Percentiles rank a stretch among this genome's conserved stretches.
Evolutionary conservation across 23 red algal genomes (phyloP).

Genomic region (Gracilaria caudata): DNA sequence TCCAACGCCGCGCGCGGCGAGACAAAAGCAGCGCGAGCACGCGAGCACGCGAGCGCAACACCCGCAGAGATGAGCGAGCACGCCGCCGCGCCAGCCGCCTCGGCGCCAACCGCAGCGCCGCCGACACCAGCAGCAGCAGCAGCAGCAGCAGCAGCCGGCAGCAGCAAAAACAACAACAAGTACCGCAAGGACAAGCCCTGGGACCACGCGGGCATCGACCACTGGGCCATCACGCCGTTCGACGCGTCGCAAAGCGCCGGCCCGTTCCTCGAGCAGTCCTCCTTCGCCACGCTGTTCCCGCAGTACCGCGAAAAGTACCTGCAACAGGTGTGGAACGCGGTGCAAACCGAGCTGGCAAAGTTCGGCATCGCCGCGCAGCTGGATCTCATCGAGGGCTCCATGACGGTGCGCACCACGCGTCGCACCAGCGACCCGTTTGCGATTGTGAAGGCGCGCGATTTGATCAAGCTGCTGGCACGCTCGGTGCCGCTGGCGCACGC

Average conservation of each 20-base stretch:
- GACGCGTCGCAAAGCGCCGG: constrained; percentile 66
- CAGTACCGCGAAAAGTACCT: constrained; percentile 96
- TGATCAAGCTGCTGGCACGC: constrained; percentile 92
- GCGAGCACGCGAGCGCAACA: neutral
- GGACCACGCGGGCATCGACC: constrained; percentile 98
- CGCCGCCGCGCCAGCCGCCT: neutral
- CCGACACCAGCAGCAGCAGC: neutral
- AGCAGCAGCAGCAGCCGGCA: neutral
- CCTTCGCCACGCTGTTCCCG: constrained; percentile 98
- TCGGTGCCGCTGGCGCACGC: constrained; percentile 96
- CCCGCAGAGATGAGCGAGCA: too few relatives aligned
- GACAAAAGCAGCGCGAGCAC: neutral
- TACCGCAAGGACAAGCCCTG: constrained; percentile 96
- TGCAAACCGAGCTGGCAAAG: constrained; percentile 74
- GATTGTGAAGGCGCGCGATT: constrained; percentile 89
- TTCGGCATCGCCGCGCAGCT: constrained; percentile 73
- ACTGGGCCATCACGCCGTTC: constrained; percentile 91
- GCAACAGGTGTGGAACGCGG: constrained; percentile 88
- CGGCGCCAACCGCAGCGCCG: neutral
- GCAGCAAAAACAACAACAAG: constrained; percentile 38
- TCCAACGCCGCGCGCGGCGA: too few relatives aligned
- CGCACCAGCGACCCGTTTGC: constrained; percentile 92
- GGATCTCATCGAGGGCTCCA: constrained; percentile 93
- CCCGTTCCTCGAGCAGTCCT: constrained; percentile 91
- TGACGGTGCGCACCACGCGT: constrained; percentile 90